These are phyloP conservation scores for Monocercomonoides exilis DNA, from an alignment of 78 protist genomes.

Conservation along the genomic window DNA sequence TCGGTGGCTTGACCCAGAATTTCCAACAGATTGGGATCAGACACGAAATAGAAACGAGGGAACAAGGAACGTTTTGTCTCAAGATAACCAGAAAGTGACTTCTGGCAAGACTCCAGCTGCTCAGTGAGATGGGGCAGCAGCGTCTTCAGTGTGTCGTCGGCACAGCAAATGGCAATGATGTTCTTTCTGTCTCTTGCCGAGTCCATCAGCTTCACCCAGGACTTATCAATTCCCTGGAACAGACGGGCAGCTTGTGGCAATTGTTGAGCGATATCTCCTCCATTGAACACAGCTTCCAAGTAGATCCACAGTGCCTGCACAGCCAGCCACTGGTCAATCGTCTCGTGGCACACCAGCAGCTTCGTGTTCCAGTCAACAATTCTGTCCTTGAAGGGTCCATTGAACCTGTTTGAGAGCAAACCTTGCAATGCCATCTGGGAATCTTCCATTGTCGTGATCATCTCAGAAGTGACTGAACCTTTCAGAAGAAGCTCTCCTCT, in stretches of 20 bases:
- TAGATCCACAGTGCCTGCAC: slow-evolving; percentile 74
- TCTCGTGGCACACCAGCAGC: slow-evolving; percentile 41
- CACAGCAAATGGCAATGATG: slow-evolving; percentile 35
- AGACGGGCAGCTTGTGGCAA: slow-evolving; percentile 73
- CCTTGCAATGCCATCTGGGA: slow-evolving; percentile 44
- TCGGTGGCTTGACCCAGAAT: slow-evolving; percentile 72
- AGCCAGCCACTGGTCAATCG: slow-evolving; percentile 62
- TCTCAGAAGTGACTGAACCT: slow-evolving; percentile 35
- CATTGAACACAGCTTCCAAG: slow-evolving; percentile 77
- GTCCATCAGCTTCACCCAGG: slow-evolving; percentile 62
- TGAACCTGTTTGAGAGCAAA: slow-evolving; percentile 52
- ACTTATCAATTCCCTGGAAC: slow-evolving; percentile 59
- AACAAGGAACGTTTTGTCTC: slow-evolving; percentile 63
- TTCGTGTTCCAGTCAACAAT: slow-evolving; percentile 25
- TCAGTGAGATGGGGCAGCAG: slow-evolving; percentile 58
- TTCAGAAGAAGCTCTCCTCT: slow-evolving; percentile 54
- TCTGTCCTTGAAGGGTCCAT: slow-evolving; percentile 49
- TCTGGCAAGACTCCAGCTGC: slow-evolving; percentile 77
- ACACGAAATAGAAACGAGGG: slow-evolving; percentile 83
- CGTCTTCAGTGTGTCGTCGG: slow-evolving; percentile 34
- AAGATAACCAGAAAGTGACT: slow-evolving; percentile 62
- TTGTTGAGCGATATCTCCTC: slow-evolving; percentile 70
- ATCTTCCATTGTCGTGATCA: slow-evolving; percentile 62
- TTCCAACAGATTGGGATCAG: slow-evolving; percentile 71
- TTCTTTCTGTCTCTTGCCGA: slow-evolving; percentile 51